Base-by-base conservation (phyloP, 2,329 filamentous ascomycete genomes). In the Epichloe festucae region DNA sequence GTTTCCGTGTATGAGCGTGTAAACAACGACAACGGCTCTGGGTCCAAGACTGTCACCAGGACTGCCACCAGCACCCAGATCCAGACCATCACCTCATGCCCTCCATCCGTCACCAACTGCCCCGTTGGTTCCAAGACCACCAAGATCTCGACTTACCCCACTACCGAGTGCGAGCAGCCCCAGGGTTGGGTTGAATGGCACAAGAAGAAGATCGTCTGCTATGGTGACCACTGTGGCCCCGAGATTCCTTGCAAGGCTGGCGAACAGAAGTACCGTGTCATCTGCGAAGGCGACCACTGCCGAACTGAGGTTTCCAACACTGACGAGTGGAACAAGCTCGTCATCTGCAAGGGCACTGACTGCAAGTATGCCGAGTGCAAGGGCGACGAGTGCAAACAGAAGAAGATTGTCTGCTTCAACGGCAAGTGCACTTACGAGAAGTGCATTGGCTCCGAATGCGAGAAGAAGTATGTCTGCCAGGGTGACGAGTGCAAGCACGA, bases 141-240 rank as follows among this genome's bases (percentile, higher is more conserved):
- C 17, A 55, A 52, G 42, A 43, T 54, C 52, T 60, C 52, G 44
- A 54, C 55, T 4, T 56, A 42, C 56, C 62, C 41, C 58, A 57
- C 55, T 52, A 52, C 58, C 15, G 49, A n/a, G 19, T 21, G 46
- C 35, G 19, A 52, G 15, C 10, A 44, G 31, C 45, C 46, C 27
- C 48, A 38, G 31, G 51, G 42, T 17, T 52, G 51, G 43, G 15
- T 36, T 42, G 56, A 59, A 50, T 60, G 57, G 56, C 55, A 60
- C 56, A 57, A 59, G 56, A 63, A 65, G 59, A 63, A 62, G 57
- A 59, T 69, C 17, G 60, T 66, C 60, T 67, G 66, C 59, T 62
- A 61, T 53, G 66, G 66, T 27, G 63, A 62, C 21, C 46, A 58
- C 57, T 70, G 67, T 58, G 51, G 55, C 36, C 60, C 56, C 35